These are phyloP conservation scores for Paraphoma sp. DNA, from an alignment of 2,329 filamentous ascomycete genomes.

Conservation along the genomic window DNA sequence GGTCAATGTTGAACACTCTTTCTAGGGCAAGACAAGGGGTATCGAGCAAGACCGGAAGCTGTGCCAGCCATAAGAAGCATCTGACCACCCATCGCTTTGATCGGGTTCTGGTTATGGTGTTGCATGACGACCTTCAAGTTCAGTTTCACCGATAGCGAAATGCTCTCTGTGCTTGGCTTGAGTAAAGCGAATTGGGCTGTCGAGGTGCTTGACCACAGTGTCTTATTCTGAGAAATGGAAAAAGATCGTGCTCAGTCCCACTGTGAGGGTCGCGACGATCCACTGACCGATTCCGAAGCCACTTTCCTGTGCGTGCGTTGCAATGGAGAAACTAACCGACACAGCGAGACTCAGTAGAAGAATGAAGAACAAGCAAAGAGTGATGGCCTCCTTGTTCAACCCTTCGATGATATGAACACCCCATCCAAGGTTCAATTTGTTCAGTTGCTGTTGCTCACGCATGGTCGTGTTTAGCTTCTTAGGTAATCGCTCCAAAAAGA, in stretches of 20 bases:
- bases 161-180: too few relatives aligned
- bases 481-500: constrained; percentile 10
- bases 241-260: constrained; percentile 11
- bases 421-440: constrained; percentile 13
- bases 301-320: constrained; percentile 7
- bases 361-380: constrained; percentile 7
- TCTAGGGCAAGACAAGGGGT: too few relatives aligned
- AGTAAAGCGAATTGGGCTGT: too few relatives aligned
- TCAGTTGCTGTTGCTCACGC: constrained; percentile 3
- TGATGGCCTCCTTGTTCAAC: constrained; percentile 12
- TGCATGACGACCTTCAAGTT: too few relatives aligned
- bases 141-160: too few relatives aligned
- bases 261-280: constrained; percentile 15
- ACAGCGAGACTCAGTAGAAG: constrained; percentile 12
- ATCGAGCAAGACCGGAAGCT: too few relatives aligned
- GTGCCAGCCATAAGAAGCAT: too few relatives aligned
- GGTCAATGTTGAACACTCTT: too few relatives aligned
- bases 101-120: too few relatives aligned
- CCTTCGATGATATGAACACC: constrained; percentile 20
- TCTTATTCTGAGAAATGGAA: background rate
- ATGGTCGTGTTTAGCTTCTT: constrained; percentile 12
- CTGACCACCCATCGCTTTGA: too few relatives aligned
- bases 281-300: constrained; percentile 22
- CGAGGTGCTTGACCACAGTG: too few relatives aligned
- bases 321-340: constrained; percentile 7